Evolutionary conservation across 306 rosid genomes (phyloP).

Genomic region (Lagenaria siceraria): DNA sequence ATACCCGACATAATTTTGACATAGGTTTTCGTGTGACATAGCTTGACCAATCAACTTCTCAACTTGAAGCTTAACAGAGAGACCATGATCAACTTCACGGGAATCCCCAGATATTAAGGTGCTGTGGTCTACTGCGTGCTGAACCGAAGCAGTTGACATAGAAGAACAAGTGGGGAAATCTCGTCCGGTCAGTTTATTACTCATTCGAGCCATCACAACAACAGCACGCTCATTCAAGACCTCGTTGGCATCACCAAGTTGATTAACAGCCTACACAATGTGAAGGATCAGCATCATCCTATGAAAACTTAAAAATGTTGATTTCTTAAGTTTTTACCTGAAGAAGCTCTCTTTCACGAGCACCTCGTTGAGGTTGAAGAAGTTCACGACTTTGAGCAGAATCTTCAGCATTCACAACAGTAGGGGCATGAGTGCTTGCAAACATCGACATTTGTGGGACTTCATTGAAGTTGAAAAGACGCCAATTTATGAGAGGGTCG

Average conservation of each 20-base stretch:
- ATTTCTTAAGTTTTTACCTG: slow-evolving; percentile 40
- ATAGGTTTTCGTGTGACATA: slow-evolving; percentile 73
- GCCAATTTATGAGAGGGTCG: slow-evolving; percentile 98
- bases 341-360: slow-evolving; percentile 94
- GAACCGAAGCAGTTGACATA: slow-evolving; percentile 38
- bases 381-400: slow-evolving; percentile 60
- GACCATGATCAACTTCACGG: slow-evolving; percentile 83
- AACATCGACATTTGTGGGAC: slow-evolving; percentile 87
- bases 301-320: background rate
- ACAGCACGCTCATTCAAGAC: slow-evolving; percentile 95
- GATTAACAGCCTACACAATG: slow-evolving; percentile 73
- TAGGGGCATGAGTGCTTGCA: slow-evolving; percentile 45
- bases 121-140: slow-evolving; percentile 52
- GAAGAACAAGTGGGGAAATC: slow-evolving; percentile 73
- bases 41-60: slow-evolving; percentile 82
- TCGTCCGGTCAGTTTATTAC: slow-evolving; percentile 90
- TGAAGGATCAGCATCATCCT: slow-evolving; percentile 8
- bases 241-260: slow-evolving; percentile 98
- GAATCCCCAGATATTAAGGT: slow-evolving; percentile 62
- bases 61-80: slow-evolving; percentile 81
- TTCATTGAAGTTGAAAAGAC: slow-evolving; percentile 96
- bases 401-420: slow-evolving; percentile 71
- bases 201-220: slow-evolving; percentile 98
- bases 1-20: slow-evolving; percentile 98
- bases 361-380: slow-evolving; percentile 86